Percentiles rank a stretch among this genome's conserved stretches.
These are phyloP conservation scores for Eucalyptus caleyi DNA, from an alignment of 345 rosid genomes.

Conservation along the genomic window DNA sequence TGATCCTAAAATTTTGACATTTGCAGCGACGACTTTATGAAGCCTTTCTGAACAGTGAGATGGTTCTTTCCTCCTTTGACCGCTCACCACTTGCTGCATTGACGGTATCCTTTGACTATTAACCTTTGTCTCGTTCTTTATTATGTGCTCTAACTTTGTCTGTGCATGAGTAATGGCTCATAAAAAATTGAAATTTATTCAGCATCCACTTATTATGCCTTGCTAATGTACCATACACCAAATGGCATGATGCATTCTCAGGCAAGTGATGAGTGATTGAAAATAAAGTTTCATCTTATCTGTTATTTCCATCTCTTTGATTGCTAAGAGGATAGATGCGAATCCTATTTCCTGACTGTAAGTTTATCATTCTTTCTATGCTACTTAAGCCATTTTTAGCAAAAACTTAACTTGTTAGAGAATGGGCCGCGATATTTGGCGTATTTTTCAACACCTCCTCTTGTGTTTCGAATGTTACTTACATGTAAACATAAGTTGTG, in stretches of 20 bases:
- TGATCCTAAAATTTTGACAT: background rate
- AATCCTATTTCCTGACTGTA: background rate
- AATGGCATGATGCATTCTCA: background rate
- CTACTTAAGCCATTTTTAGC: background rate
- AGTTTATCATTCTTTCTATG: background rate
- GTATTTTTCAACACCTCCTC: background rate
- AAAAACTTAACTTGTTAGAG: background rate
- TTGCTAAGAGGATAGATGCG: background rate
- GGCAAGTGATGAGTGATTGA: background rate
- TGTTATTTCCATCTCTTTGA: background rate
- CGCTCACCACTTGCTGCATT: constrained; percentile 97
- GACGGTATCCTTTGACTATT: constrained; percentile 37
- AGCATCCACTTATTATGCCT: background rate
- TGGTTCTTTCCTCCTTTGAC: constrained; percentile 92
- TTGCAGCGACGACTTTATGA: constrained; percentile 76
- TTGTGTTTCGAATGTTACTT: background rate
- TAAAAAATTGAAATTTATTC: background rate
- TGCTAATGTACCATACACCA: background rate
- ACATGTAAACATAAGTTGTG: background rate
- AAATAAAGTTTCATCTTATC: background rate
- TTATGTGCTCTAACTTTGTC: background rate
- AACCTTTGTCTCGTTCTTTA: background rate
- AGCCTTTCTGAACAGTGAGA: constrained; percentile 83
- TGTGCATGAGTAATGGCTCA: background rate
- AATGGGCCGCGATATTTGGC: background rate